Conservation (phyloP, 108 stramenopile genomes). For the Skeletonema grethae region DNA sequence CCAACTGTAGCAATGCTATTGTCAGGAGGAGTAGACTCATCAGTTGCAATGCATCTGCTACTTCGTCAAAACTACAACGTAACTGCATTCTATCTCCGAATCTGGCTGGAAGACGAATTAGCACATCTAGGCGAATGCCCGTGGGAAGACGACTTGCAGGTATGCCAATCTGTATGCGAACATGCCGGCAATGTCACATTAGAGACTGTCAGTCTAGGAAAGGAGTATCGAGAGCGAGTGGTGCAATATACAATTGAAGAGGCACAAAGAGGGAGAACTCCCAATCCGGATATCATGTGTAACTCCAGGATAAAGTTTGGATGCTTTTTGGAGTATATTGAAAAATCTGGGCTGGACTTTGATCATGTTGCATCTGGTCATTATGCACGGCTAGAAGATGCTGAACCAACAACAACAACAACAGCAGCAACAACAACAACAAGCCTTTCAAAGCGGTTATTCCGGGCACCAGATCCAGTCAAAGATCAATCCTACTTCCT, state of each 20-base stretch:
- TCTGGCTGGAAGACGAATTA: constrained; percentile 97
- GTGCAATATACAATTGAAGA: constrained; percentile 90
- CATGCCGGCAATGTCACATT: constrained; percentile 86
- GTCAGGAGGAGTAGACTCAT: constrained; percentile 97
- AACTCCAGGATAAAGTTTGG: constrained; percentile 97
- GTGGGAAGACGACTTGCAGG: constrained; percentile 89
- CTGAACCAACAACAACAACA: not conserved
- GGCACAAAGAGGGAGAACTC: constrained; percentile 87
- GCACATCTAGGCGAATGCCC: constrained; percentile 94
- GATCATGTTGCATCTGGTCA: constrained; percentile 94
- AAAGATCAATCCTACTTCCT: constrained; percentile 99
- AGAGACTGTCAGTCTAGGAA: constrained; percentile 84
- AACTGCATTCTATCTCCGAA: constrained; percentile 95
- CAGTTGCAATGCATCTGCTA: constrained; percentile 90
- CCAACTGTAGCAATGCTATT: constrained; percentile 89
- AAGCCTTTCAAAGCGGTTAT: constrained; percentile 50
- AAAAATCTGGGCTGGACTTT: constrained; percentile 51
- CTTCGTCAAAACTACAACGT: constrained; percentile 84
- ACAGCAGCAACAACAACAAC: not conserved
- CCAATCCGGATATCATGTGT: constrained; percentile 98
- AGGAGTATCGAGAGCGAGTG: constrained; percentile 90
- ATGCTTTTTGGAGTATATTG: constrained; percentile 87
- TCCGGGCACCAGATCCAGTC: constrained; percentile 90
- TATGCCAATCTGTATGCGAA: constrained; percentile 88
- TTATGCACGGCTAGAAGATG: constrained; percentile 63